phyloP scores from a whole-genome alignment of 1,284 basidiomycete genomes.

The Rhodotorula sp. region DNA sequence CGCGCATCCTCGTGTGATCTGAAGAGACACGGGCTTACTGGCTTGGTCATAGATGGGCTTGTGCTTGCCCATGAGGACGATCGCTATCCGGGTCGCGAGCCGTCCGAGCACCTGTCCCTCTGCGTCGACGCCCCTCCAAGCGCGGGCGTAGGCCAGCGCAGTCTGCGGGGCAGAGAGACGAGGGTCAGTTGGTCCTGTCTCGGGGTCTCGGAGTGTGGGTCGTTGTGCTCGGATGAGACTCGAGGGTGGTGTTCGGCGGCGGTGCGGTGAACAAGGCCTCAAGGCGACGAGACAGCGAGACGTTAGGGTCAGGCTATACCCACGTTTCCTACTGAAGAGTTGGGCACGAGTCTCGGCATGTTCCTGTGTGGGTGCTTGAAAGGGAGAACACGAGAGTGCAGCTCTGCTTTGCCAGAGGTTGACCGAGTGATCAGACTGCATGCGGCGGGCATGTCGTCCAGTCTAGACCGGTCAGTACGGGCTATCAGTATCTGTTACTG shows the following conservation, averaged over 20 bases:
- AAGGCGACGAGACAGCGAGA: not conserved
- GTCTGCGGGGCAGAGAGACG: slow-evolving; percentile 60
- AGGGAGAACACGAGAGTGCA: too few relatives aligned
- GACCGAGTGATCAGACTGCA: too few relatives aligned
- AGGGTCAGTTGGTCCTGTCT: not conserved
- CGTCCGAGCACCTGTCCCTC: slow-evolving; percentile 86
- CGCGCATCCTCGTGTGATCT: too few relatives aligned
- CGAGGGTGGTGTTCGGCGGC: not conserved
- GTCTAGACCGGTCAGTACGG: slow-evolving; percentile 29
- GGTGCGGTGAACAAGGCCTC: not conserved
- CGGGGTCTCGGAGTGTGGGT: not conserved
- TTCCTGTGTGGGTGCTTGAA: too few relatives aligned
- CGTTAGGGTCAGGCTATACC: not conserved
- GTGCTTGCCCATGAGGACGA: slow-evolving; percentile 97
- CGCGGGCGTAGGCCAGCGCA: slow-evolving; percentile 83
- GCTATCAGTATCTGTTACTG: too few relatives aligned
- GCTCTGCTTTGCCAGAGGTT: too few relatives aligned
- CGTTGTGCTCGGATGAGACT: too few relatives aligned
- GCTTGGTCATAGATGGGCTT: slow-evolving; percentile 95
- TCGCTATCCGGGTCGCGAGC: slow-evolving; percentile 88
- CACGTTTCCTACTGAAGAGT: slow-evolving; percentile 31
- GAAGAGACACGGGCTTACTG: slow-evolving; percentile 57
- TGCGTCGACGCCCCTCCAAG: slow-evolving; percentile 96
- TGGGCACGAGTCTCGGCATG: slow-evolving; percentile 21
- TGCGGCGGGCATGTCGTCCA: slow-evolving; percentile 17